A percentile compares a stretch with the other conserved stretches of the same genome.
Conservation (phyloP, 345 rosid species). For the Turnera subulata region DNA sequence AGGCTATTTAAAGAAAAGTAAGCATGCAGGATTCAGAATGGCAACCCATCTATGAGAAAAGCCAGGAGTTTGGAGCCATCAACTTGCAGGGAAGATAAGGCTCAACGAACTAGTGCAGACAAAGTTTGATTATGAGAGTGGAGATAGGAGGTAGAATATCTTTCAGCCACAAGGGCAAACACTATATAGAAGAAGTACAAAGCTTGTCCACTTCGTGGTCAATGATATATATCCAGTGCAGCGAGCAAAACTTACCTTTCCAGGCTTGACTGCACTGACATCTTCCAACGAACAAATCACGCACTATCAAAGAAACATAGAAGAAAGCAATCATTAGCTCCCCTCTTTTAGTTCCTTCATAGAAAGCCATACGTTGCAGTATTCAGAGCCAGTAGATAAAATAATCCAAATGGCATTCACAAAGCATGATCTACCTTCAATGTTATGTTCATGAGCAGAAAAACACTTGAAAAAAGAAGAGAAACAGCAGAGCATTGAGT, state of each 20-base stretch:
- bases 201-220: no score
- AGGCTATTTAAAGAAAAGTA: no score
- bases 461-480: not conserved
- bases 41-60: no score
- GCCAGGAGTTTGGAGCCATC: no score
- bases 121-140: no score
- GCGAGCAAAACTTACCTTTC: constrained; percentile 50
- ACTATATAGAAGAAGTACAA: no score
- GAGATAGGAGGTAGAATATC: no score
- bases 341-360: not conserved
- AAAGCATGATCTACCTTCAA: not conserved
- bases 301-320: constrained; percentile 38
- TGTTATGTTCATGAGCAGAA: not conserved
- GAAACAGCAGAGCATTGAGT: not conserved
- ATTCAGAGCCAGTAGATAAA: not conserved
- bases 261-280: constrained; percentile 64
- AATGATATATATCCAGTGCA: no score
- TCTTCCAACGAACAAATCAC: constrained; percentile 95
- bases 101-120: no score
- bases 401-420: not conserved
- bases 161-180: no score
- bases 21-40: no score
- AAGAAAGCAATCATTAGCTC: not conserved
- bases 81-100: no score
- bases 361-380: not conserved